phyloP scores from a whole-genome alignment of 371 early-diverging fungal genomes.

The Umbelopsis sp. region DNA sequence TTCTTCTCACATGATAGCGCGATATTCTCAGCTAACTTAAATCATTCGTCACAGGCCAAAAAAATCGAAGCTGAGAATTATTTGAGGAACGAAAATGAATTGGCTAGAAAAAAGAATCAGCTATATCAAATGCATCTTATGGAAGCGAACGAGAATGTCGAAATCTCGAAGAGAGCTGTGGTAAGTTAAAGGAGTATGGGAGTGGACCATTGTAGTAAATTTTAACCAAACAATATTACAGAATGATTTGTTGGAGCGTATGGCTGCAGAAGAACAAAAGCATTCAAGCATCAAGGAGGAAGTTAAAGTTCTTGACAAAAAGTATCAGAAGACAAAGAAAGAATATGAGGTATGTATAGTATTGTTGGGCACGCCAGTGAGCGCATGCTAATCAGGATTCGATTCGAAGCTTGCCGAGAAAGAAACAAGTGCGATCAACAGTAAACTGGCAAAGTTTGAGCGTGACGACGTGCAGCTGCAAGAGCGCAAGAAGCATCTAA shows the following conservation, averaged over 20 bases:
- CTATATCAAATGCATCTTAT: constrained; percentile 74
- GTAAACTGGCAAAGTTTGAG: constrained; percentile 75
- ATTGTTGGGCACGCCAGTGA: background rate
- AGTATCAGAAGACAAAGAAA: constrained; percentile 54
- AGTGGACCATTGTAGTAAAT: background rate
- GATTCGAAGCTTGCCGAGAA: constrained; percentile 50
- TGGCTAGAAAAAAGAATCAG: constrained; percentile 72
- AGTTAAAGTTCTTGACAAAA: constrained; percentile 56
- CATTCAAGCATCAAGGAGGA: constrained; percentile 60
- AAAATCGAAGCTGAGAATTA: constrained; percentile 86
- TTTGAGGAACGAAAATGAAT: constrained; percentile 79
- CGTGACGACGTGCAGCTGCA: constrained; percentile 77
- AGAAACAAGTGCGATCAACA: constrained; percentile 55
- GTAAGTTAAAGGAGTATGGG: constrained; percentile 28
- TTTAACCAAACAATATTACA: constrained; percentile 21
- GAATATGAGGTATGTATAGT: constrained; percentile 62
- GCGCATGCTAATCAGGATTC: background rate
- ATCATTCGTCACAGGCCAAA: constrained; percentile 52
- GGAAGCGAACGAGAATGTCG: constrained; percentile 49
- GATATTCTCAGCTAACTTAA: background rate
- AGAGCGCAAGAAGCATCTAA: constrained; percentile 81
- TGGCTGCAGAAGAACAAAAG: constrained; percentile 64
- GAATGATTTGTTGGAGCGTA: constrained; percentile 53
- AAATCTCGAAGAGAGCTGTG: constrained; percentile 49
- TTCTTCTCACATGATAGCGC: too few species aligned